phyloP scores from a whole-genome alignment of 2,329 filamentous ascomycete species.

The Hymenoscyphus occultus region DNA sequence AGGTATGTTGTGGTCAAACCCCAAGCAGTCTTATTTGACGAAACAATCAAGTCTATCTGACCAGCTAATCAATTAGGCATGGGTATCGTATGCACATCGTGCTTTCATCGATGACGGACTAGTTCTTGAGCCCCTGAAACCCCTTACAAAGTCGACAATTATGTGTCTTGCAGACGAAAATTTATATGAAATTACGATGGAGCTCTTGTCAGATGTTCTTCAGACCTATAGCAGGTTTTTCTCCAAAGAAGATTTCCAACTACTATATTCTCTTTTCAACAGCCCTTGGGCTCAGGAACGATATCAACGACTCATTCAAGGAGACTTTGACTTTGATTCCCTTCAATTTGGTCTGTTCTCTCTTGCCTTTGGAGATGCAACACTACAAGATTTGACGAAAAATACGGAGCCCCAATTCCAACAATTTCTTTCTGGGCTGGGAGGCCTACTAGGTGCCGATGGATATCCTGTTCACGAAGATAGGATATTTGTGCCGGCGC shows the following conservation, averaged over 20 bases:
- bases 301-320: slow-evolving; percentile 53
- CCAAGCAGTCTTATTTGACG: background rate
- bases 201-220: slow-evolving; percentile 63
- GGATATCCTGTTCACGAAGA: slow-evolving; percentile 71
- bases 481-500: slow-evolving; percentile 65
- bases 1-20: slow-evolving; percentile 43
- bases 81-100: slow-evolving; percentile 71
- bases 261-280: slow-evolving; percentile 57
- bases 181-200: slow-evolving; percentile 58
- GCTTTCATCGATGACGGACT: slow-evolving; percentile 55
- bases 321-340: slow-evolving; percentile 61
- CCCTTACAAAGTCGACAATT: slow-evolving; percentile 58
- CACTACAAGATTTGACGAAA: slow-evolving; percentile 57
- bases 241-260: slow-evolving; percentile 53
- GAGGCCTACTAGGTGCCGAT: slow-evolving; percentile 61
- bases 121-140: slow-evolving; percentile 56
- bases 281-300: slow-evolving; percentile 56
- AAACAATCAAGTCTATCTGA: background rate
- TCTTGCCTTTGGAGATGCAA: slow-evolving; percentile 66
- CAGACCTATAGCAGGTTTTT: slow-evolving; percentile 64
- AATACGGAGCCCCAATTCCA: slow-evolving; percentile 46
- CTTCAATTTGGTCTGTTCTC: slow-evolving; percentile 65
- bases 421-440: slow-evolving; percentile 56
- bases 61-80: slow-evolving; percentile 50
- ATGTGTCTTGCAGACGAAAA: slow-evolving; percentile 57